These are phyloP conservation scores for Chlorella sp. DNA, from an alignment of 139 green algal species.

Conservation along the genomic window DNA sequence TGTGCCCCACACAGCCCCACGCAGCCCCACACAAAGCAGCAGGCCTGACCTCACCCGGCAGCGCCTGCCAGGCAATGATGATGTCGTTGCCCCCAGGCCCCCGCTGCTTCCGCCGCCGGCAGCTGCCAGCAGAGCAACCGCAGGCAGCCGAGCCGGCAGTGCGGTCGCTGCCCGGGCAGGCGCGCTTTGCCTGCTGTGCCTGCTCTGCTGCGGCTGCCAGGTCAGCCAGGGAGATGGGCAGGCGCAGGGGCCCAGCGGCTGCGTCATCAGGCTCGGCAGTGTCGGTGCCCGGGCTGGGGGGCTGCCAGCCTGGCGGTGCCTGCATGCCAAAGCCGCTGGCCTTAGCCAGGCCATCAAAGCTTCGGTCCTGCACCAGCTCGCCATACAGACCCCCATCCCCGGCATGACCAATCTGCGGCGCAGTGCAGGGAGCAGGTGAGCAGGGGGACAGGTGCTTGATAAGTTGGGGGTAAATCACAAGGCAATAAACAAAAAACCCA, in stretches of 20 bases:
- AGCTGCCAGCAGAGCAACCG: background rate
- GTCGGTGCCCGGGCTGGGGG: no score
- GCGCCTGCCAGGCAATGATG: conserved; percentile 39
- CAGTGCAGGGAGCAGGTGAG: background rate
- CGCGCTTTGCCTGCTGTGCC: background rate
- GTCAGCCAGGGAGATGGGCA: background rate
- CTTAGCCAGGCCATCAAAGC: conserved; percentile 54
- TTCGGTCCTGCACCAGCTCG: conserved; percentile 62
- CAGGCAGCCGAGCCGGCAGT: background rate
- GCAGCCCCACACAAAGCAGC: no score
- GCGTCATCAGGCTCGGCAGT: background rate
- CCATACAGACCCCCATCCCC: conserved; percentile 65
- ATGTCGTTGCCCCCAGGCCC: conserved; percentile 27
- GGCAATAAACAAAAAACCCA: background rate
- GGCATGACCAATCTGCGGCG: conserved; percentile 60
- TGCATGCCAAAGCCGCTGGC: conserved; percentile 22
- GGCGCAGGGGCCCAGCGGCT: background rate
- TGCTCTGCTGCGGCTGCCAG: background rate
- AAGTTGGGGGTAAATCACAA: background rate
- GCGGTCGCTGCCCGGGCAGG: background rate
- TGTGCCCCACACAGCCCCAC: no score
- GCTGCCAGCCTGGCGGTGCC: no score
- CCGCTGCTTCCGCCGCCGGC: background rate
- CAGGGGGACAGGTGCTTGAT: no score
- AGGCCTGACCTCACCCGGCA: background rate